Evolutionary conservation across 1,284 basidiomycete genomes (phyloP), one percentile per base, ranked within the genome.

Genomic region (Moniliella sp.): DNA sequence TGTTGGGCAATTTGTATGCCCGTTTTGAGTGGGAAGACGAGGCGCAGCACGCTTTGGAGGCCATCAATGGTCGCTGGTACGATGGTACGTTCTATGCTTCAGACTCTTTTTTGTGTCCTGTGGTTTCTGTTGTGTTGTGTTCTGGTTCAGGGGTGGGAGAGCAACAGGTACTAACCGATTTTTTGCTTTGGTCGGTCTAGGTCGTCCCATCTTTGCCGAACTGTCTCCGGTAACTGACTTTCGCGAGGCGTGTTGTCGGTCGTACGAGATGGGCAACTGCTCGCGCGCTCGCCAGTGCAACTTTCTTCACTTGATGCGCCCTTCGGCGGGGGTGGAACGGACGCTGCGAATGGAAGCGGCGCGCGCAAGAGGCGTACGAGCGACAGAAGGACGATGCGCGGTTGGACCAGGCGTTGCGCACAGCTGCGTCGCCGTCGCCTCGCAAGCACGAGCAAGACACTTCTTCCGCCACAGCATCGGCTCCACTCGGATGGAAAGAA

Each of bases 21-120:
- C 72, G 91, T 27, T 99, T 83, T 61, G 84, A 93, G 58, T 91
- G 80, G 80, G 91, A 99, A 64, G 83, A 84, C 0, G 91, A 99
- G 59, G 91, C 91, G 5, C 78, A 84, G 58, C 67, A 74, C 26
- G 88, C 91, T 0, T 82, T 94, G 7, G 81, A 91, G 50, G 78
- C 72, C 39, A 67, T 94, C 42, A 94, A 94, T 54, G 78, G 88
- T 52, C 71, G 88, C 15, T 99, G 91, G 91, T 99, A 93, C 69
- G 83, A 83, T 50, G 82, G 81, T 77, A n/a, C n/a, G n/a, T n/a
- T n/a, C n/a, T n/a, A n/a, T n/a, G n/a, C n/a, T n/a, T n/a, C n/a
- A n/a, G 61, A 49, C 74, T 27, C 7, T 12, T 8, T 15, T 27
- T 17, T 30, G 17, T 18, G 10, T 19, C 18, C 27, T 11, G 15